phyloP scores from a whole-genome alignment of 2,329 filamentous ascomycete genomes.

The Curvularia verruculosa region DNA sequence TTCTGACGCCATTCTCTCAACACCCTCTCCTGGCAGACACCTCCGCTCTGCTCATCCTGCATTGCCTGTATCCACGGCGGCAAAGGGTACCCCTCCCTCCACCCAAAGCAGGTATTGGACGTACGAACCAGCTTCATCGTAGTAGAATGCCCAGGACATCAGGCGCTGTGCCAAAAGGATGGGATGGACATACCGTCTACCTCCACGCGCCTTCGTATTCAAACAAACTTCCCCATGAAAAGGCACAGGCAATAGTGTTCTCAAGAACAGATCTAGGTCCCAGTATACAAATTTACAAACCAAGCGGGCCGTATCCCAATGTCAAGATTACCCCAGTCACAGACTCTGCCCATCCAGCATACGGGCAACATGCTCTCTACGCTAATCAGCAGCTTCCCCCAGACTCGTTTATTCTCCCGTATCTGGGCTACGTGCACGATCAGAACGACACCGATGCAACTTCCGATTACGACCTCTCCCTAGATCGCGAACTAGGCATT shows the following conservation, averaged over 20 bases:
- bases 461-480: constrained; percentile 59
- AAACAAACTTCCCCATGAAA: constrained; percentile 35
- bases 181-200: constrained; percentile 38
- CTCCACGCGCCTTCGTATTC: constrained; percentile 41
- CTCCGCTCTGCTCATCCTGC: neutral
- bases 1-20: neutral
- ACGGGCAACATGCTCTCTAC: constrained; percentile 57
- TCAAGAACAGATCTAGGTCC: constrained; percentile 25
- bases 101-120: neutral
- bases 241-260: constrained; percentile 29
- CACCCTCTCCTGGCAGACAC: neutral
- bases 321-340: constrained; percentile 53
- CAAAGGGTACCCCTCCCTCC: neutral
- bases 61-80: neutral
- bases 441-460: constrained; percentile 49
- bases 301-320: constrained; percentile 41
- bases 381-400: constrained; percentile 54
- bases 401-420: constrained; percentile 56
- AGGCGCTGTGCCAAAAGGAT: constrained; percentile 36
- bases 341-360: constrained; percentile 54
- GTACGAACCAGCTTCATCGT: neutral
- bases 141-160: constrained; percentile 8
- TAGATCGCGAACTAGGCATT: constrained; percentile 57
- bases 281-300: constrained; percentile 19
- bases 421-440: constrained; percentile 57